A percentile compares a stretch with the other conserved stretches of the same genome.
These are phyloP conservation scores for Phoma herbarum DNA, from an alignment of 2,329 filamentous ascomycete species.

Conservation along the genomic window DNA sequence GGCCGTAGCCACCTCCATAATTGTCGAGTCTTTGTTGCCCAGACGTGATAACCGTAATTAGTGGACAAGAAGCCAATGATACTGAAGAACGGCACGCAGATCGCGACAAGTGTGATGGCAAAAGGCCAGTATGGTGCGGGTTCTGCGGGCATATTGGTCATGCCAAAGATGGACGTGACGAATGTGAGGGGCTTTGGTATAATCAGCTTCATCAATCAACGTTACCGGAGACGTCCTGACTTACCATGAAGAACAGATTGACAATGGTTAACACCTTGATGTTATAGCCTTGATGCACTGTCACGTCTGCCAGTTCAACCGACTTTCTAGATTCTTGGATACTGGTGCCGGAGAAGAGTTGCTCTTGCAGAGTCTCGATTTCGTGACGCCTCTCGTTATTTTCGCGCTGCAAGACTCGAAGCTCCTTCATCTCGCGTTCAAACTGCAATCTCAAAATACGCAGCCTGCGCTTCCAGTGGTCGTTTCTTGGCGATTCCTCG, in stretches of 20 bases:
- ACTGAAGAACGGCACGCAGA: constrained; percentile 58
- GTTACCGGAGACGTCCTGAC: not conserved
- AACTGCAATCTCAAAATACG: constrained; percentile 58
- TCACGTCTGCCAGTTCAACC: constrained; percentile 63
- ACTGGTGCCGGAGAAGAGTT: constrained; percentile 70
- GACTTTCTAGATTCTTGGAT: constrained; percentile 69
- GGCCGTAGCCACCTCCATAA: constrained; percentile 41
- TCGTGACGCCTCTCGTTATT: constrained; percentile 65
- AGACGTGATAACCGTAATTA: constrained; percentile 51
- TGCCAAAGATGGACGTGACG: constrained; percentile 67
- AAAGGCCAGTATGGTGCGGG: constrained; percentile 51
- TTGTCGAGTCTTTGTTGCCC: constrained; percentile 43
- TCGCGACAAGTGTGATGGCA: constrained; percentile 52
- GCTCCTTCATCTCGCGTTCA: constrained; percentile 61
- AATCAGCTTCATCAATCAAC: not conserved
- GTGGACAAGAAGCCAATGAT: constrained; percentile 58
- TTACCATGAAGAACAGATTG: constrained; percentile 65
- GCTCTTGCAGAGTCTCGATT: constrained; percentile 66
- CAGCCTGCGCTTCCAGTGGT: constrained; percentile 61
- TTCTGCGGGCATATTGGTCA: constrained; percentile 56
- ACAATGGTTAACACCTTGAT: constrained; percentile 67
- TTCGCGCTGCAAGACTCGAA: constrained; percentile 58
- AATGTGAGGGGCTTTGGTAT: constrained; percentile 62
- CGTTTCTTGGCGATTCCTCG: constrained; percentile 57
- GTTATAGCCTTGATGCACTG: constrained; percentile 67